Evolutionary conservation across 768 basidiomycete genomes (phyloP).

Genomic region (Melanogaster broomeanus): DNA sequence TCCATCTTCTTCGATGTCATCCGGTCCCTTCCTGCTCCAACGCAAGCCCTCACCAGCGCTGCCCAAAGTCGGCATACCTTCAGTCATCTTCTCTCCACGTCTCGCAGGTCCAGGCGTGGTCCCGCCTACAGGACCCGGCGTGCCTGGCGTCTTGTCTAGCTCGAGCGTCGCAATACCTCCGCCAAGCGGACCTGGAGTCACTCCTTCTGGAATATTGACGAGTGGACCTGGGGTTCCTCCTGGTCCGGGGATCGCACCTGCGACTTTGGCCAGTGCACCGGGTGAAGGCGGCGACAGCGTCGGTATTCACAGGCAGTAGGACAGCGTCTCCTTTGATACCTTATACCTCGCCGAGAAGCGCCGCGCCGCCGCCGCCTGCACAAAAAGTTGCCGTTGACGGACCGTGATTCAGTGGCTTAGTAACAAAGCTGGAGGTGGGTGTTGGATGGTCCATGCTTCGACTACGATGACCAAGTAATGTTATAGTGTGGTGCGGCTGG

Average conservation of each 20-base stretch:
- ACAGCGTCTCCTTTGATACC: constrained; percentile 26
- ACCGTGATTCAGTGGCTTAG: constrained; percentile 2
- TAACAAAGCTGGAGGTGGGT: no score
- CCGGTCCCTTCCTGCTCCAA: constrained; percentile 18
- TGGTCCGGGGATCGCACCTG: constrained; percentile 28
- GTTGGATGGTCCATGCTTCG: no score
- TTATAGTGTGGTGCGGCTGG: background rate
- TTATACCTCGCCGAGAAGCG: constrained; percentile 12
- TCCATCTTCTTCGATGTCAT: constrained; percentile 16
- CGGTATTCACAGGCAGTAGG: constrained; percentile 15
- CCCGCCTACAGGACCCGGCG: constrained; percentile 27
- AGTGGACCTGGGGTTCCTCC: constrained; percentile 30
- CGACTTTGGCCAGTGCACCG: constrained; percentile 7
- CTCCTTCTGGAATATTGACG: constrained; percentile 25
- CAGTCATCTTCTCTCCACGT: constrained; percentile 29
- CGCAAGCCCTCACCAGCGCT: constrained; percentile 29
- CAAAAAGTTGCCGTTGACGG: constrained; percentile 25
- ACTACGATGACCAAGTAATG: no score
- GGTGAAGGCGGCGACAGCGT: constrained; percentile 11
- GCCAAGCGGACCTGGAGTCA: constrained; percentile 20
- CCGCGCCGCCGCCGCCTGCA: constrained; percentile 2
- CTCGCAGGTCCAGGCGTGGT: constrained; percentile 32
- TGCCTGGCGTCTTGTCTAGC: constrained; percentile 25
- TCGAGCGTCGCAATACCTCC: background rate
- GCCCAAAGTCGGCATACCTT: constrained; percentile 28